Evolutionary conservation across 306 rosid genomes (phyloP), one percentile per base, ranked within the genome.

Genomic region (Alnus glutinosa): DNA sequence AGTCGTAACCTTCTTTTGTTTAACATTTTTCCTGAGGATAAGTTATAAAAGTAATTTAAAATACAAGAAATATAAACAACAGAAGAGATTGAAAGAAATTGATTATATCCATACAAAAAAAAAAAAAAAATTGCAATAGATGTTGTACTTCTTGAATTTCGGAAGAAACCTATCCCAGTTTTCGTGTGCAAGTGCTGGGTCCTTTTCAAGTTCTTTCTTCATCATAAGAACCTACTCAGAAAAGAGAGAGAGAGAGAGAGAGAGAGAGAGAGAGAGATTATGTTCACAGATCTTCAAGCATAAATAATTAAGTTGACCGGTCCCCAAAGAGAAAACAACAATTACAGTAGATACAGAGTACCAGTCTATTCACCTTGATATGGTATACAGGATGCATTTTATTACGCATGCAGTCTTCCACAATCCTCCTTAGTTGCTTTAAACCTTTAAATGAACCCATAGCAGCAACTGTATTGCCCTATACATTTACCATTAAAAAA

Each of bases 81-180:
- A 78, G 71, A 77, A 52, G 50, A 81, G 47, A 75, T 78, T 52
- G 30, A 58, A 46, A 70, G 48, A n/a, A 63, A 59, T 18, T 3
- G 71, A 28, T 67, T 15, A 19, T 58, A 59, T 15, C 37, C 37
- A 82, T 58, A 49, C 39, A 67, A 23, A 84, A n/a, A 71, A 12
- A 76, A 75, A 66, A 19, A 69, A 62, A 68, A 44, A 14, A 36
- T 15, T 30, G 52, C 32, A 51, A 39, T 19, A 23, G 61, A 79
- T 19, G 62, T 5, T 87, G 5, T 92, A 95, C 98, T 90, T 95
- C 73, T 92, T 92, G 84, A 92, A 95, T 70, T 89, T 92, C 7
- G 97, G 97, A 84, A 92, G 97, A 90, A 95, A 95, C 83, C 98
- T 87, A 79, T 92, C 97, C 98, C 98, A 94, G 73, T 82, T 94